Base-by-base conservation (phyloP, 75 land plant genomes). In the Azolla pinnata region DNA sequence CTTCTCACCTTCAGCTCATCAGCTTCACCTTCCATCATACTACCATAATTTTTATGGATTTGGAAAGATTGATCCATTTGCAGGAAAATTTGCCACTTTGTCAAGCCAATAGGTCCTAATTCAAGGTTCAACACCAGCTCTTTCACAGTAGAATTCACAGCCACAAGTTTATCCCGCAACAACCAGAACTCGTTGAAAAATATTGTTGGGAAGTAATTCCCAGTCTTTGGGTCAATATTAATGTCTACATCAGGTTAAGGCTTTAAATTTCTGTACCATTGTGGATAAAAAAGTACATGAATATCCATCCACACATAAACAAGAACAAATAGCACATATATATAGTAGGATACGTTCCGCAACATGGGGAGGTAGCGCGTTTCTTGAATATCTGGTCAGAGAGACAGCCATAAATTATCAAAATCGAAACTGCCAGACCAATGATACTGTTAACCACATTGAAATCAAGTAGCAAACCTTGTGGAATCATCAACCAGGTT, bases 1-100 rank as follows among this genome's bases (percentile, higher is more conserved):
- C n/a, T n/a, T n/a, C n/a, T n/a, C 67, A 90, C 98, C 98, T 93
- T 93, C 4, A 93, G 80, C 71, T 93, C 96, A 74, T 93, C 98
- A 62, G 96, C 81, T 62, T 93, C 98, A 21, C 98, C 98, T 62
- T 93, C 98, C 63, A 89, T 66, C 98, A 93, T 93, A 75, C 98
- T 93, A 45, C 98, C 98, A 78, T 93, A 93, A 38, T 79, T 83
- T 24, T 79, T 78, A 48, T 93, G 98, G 60, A 89, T 74, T 71
- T 93, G 96, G 63, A 93, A 85, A 49, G 98, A 93, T 60, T 93
- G 98, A 19, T 93, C 98, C 62, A 93, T 85, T 67, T 93, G 98
- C 49, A 83, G 63, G 46, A 83, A 93, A 25, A 93, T 67, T 45
- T 93, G 98, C 98, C 98, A 93, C 67, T 93, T 81, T 10, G 81